These are phyloP conservation scores for Vitis hybrid DNA, from an alignment of 177 flowering plant genomes.

Conservation along the genomic window DNA sequence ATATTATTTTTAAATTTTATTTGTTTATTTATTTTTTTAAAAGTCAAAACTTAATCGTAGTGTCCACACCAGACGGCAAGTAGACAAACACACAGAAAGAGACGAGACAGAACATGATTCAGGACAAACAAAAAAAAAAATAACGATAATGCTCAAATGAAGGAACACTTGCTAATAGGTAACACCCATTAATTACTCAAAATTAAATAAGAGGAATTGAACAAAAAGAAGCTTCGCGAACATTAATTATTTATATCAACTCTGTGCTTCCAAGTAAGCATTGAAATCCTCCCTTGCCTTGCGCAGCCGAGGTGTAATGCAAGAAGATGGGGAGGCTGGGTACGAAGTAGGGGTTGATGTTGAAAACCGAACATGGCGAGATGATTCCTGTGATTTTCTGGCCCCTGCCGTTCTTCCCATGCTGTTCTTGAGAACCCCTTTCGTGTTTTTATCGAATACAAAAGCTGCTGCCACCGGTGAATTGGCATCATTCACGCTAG, in stretches of 20 bases:
- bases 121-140: too few relatives aligned
- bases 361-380: conserved; percentile 77
- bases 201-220: too few relatives aligned
- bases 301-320: conserved; percentile 65
- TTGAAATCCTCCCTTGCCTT: conserved; percentile 78
- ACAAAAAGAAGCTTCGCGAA: too few relatives aligned
- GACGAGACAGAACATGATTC: too few relatives aligned
- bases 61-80: too few relatives aligned
- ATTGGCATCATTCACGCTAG: conserved; percentile 39
- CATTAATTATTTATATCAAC: background rate
- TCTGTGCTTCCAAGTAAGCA: conserved; percentile 72
- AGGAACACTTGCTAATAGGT: too few relatives aligned
- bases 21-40: too few relatives aligned
- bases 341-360: conserved; percentile 33
- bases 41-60: too few relatives aligned
- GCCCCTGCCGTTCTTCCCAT: conserved; percentile 12
- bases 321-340: conserved; percentile 39
- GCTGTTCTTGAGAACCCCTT: conserved; percentile 53
- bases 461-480: conserved; percentile 69
- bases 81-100: too few relatives aligned
- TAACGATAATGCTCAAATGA: too few relatives aligned
- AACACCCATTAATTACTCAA: too few relatives aligned
- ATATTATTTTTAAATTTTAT: too few relatives aligned
- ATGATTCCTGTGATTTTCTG: conserved; percentile 40
- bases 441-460: conserved; percentile 52